Percentiles rank a stretch among this genome's conserved stretches.
These are phyloP conservation scores for Gynandropsis gynandra DNA, from an alignment of 345 rosid genomes.

Conservation along the genomic window DNA sequence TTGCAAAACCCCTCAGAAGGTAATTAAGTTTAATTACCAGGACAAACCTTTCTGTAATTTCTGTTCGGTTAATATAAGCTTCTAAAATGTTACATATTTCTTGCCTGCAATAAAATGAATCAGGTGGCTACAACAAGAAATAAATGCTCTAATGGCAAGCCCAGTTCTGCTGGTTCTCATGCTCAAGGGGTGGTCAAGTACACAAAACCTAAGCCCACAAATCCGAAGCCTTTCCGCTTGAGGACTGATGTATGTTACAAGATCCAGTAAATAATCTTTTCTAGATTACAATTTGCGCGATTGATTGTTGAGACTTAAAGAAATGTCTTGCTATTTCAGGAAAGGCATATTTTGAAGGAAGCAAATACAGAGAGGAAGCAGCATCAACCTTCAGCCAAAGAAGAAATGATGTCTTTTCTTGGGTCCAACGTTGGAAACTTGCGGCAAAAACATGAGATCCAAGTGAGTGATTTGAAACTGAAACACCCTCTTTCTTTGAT, in stretches of 20 bases:
- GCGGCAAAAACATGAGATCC: conserved; percentile 29
- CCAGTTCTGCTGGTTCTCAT: conserved; percentile 18
- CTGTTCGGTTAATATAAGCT: background rate
- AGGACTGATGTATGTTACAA: conserved; percentile 72
- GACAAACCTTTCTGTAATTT: conserved; percentile 2
- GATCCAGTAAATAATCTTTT: background rate
- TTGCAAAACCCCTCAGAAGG: conserved; percentile 37
- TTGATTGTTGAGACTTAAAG: conserved; percentile 13
- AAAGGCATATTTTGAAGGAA: conserved; percentile 70
- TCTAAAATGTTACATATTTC: conserved; percentile 10
- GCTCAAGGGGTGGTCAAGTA: conserved; percentile 35
- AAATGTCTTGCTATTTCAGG: conserved; percentile 32
- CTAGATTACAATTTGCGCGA: background rate
- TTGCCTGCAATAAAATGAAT: conserved; percentile 15
- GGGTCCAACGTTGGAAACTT: conserved; percentile 24
- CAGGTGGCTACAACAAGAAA: conserved; percentile 35
- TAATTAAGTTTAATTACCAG: conserved; percentile 3
- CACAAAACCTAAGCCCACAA: conserved; percentile 64
- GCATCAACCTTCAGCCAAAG: conserved; percentile 32
- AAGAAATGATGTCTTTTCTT: conserved; percentile 21
- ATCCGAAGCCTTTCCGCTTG: conserved; percentile 93
- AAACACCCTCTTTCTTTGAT: background rate
- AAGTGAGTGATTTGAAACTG: conserved; percentile 34
- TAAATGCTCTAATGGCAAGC: conserved; percentile 36
- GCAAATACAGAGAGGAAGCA: conserved; percentile 65